These are phyloP conservation scores for Cinnamomum micranthum DNA, from an alignment of 164 flowering plant species.

Conservation along the genomic window DNA sequence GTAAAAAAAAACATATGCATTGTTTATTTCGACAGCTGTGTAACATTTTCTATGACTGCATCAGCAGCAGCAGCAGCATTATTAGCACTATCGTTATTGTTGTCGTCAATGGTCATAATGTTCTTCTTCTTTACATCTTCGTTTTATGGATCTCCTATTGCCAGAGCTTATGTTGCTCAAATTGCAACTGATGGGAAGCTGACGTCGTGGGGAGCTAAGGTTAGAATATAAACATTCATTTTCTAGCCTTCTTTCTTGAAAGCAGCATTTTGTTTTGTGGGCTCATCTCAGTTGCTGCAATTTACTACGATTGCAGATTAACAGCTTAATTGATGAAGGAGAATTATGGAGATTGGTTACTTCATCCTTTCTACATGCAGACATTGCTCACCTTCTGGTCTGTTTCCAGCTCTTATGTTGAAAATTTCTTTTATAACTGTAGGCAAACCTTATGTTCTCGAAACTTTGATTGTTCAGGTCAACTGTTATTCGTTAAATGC, in stretches of 20 bases:
- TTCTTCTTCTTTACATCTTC: not conserved
- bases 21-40: not conserved
- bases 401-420: conserved; percentile 2
- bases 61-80: not conserved
- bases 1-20: not conserved
- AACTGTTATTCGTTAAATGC: conserved; percentile 86
- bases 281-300: conserved; percentile 5
- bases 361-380: conserved; percentile 73
- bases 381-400: conserved; percentile 73
- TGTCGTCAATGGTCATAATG: not conserved
- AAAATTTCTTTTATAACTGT: not conserved
- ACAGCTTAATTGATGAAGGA: conserved; percentile 71
- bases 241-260: conserved; percentile 7
- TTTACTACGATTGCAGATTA: conserved; percentile 45
- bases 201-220: conserved; percentile 88
- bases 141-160: not conserved
- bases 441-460: not conserved
- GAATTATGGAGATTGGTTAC: conserved; percentile 87
- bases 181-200: conserved; percentile 62
- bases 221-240: conserved; percentile 19
- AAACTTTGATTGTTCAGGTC: conserved; percentile 38
- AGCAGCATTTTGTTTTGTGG: conserved; percentile 6
- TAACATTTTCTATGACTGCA: not conserved
- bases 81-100: not conserved
- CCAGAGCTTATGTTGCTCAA: conserved; percentile 66